Evolutionary conservation across 257 asterid species (phyloP).

Genomic region (Leptodermis oblonga): DNA sequence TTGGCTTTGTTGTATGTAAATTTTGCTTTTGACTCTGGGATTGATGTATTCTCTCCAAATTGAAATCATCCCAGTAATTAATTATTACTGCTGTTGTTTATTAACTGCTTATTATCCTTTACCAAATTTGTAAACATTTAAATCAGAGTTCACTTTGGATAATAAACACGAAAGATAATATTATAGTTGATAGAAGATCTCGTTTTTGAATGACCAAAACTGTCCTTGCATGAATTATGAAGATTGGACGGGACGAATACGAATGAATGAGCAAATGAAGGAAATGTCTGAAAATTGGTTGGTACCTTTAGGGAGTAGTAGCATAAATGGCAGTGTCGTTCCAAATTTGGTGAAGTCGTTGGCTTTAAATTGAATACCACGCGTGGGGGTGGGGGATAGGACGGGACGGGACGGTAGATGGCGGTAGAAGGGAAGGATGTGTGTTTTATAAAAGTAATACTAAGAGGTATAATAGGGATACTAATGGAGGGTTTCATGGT

Average conservation of each 20-base stretch:
- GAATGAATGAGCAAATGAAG: too few species aligned
- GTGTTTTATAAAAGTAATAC: background rate
- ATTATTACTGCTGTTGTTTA: background rate
- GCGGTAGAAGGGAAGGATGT: background rate
- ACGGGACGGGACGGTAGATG: background rate
- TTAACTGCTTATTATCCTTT: too few species aligned
- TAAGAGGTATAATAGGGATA: too few species aligned
- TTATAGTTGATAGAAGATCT: too few species aligned
- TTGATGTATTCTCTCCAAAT: too few species aligned
- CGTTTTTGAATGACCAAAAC: background rate
- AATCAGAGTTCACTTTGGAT: too few species aligned
- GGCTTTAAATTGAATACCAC: background rate
- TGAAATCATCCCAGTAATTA: background rate
- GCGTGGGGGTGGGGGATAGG: background rate
- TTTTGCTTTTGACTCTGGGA: background rate
- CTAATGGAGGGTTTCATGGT: conserved; percentile 10
- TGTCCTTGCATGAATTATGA: background rate
- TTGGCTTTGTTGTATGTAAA: background rate
- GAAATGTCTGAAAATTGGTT: background rate
- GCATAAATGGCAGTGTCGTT: too few species aligned
- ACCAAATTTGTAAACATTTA: too few species aligned
- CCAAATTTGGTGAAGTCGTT: background rate
- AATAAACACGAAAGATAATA: too few species aligned
- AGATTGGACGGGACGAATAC: too few species aligned
- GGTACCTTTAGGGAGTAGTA: too few species aligned